Evolutionary conservation across 306 rosid genomes (phyloP), one percentile per base, ranked within the genome.

Genomic region (Betula pendula): DNA sequence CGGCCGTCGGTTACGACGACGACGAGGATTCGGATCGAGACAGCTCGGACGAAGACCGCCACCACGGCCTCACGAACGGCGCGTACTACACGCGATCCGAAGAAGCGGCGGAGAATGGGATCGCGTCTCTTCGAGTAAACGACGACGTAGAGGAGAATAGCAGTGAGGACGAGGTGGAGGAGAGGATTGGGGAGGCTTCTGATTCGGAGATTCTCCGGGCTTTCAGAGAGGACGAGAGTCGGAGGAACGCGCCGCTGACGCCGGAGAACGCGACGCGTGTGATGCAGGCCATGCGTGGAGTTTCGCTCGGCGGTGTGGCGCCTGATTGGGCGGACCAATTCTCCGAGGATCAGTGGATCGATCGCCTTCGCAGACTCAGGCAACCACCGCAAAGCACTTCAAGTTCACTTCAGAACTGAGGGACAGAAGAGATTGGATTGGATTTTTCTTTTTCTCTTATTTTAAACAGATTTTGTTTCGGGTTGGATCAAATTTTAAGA

Each of bases 281-380:
- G 22, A 87, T 85, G 89, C 97, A 90, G 65, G 98, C 96, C 27
- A 95, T 95, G 98, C 95, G 94, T 7, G 90, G 90, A 5, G 78
- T 95, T 40, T 87, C 96, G 22, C 86, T 92, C 31, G 87, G 76
- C 2, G 97, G 97, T 45, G 84, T 69, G 0, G 88, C 84, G 60
- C 97, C 97, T 0, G 88, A 83, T 75, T 95, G 99, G 97, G 95
- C 75, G 2, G 77, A 76, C 9, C 73, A 67, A 52, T 75, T 92
- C 65, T 83, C 97, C 0, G 97, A 89, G 75, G 92, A 85, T 40
- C 81, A 79, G 31, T 96, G 96, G 98, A 80, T 92, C 50, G 91
- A 89, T 72, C 98, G 83, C 20, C 89, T 96, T 77, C 91, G 85
- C 7, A 73, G 90, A 53, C 70, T 75, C 72, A 83, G 87, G 69